Base-by-base conservation (phyloP, 768 basidiomycete species). In the Suillus luteus region DNA sequence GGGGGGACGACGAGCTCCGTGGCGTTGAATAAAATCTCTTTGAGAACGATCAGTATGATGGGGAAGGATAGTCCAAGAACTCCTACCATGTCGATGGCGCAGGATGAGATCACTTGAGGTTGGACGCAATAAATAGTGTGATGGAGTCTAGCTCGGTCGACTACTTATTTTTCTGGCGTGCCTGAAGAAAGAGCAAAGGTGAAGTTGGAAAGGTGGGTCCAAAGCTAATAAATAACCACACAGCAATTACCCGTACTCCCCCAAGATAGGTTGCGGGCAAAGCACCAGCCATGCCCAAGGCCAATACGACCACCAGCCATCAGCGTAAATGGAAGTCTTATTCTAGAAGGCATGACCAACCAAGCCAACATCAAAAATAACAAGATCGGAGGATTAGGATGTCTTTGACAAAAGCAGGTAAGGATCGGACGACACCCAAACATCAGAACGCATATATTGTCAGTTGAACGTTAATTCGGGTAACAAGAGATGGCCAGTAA, bases 331-430 rank as follows among this genome's bases (percentile, higher is more conserved):
- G 5, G 6, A 37, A 3, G 8, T 54, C n/a, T 1, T 22, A 5
- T 55, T 55, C 55, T 38, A 55, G 54, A 55, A 55, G 55, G 15
- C n/a, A 37, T 22, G 3, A 35, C 55, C 55, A 3, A 10, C 52
- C 33, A n/a, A 37, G 35, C 55, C 55, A 55, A 0, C 33, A 7
- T 55, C 54, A n/a, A 55, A 37, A 22, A 35, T 37, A 35, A 22
- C 7, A 8, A 8, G 8, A 37, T 37, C 35, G 12, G 22, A 22
- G 12, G 35, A 55, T 12, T 3, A n/a, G 3, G 14, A 14, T 7
- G 22, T 22, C 35, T 55, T 55, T 5, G 19, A 19, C 19, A 15
- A 55, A 55, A 35, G 12, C 24, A 2, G 46, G n/a, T 14, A n/a
- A 55, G 35, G 3, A 49, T 15, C 48, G 33, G 17, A 35, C 33